Base-by-base conservation (phyloP, 192 early-diverging fungal species). In the Gamsiella multidivaricata region DNA sequence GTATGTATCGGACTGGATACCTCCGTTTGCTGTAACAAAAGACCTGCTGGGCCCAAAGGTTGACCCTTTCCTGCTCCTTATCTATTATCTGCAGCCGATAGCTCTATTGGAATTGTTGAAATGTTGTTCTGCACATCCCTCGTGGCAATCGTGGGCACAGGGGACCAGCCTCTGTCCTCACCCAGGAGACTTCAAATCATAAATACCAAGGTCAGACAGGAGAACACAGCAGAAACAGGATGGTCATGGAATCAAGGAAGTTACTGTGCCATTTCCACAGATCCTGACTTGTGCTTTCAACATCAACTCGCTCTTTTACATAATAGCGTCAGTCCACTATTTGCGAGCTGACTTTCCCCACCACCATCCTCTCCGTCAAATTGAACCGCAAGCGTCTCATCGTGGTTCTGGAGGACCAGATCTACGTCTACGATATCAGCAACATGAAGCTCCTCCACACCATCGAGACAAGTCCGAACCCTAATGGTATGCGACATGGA, bases 121-220 rank as follows among this genome's bases (percentile, higher is more conserved):
- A 98, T 99, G 96, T 85, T 99, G 36, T 99, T 97, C 63, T 95
- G 91, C 60, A 99, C 97, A 6, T 94, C 92, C n/a, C 85, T 99
- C 7, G 94, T 99, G 0, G 97, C 97, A 2, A 85, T 99, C 28
- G 96, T 98, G 10, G 97, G 96, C 5, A 91, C 95, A 20, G 95
- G 96, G 9, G 94, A 96, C 68, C 94, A 96, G 63, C 93, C 94
- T 23, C 65, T 89, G 34, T 90, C 94, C 53, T 95, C 94, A 36
- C 94, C 96, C 46, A 87, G 96, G 60, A 86, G 94, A 55, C 84
- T 99, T 54, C 95, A 97, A 70, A 95, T 99, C 49, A 92, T 92
- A 37, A 99, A 99, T 80, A 99, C 97, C 42, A 99, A 99, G 88
- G 94, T 96, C 70, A 8, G 67, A 31, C n/a, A n/a, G n/a, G n/a